Conservation (phyloP, 768 basidiomycete species). For the Jaapia argillacea region DNA sequence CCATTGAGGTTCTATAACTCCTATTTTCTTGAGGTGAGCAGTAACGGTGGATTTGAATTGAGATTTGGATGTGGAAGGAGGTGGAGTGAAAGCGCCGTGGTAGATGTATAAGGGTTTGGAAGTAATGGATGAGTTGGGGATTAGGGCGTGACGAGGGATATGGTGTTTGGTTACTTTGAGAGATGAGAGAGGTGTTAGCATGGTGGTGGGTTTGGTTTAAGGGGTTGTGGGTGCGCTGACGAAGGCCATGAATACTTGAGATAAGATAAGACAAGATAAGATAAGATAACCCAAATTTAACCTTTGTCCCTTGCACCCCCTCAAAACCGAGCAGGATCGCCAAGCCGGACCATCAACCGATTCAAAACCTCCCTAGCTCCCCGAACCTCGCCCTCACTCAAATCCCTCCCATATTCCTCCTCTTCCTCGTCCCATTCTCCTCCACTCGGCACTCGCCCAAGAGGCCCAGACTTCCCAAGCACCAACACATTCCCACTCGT, state of each 20-base stretch:
- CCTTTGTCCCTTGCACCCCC: no score
- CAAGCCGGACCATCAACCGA: no score
- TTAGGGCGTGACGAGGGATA: slow-evolving; percentile 21
- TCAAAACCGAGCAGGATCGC: no score
- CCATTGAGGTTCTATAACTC: slow-evolving; percentile 29
- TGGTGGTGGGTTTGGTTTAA: not conserved
- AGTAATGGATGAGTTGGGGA: slow-evolving; percentile 27
- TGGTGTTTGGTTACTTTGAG: slow-evolving; percentile 20
- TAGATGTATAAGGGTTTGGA: slow-evolving; percentile 28
- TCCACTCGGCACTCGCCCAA: no score
- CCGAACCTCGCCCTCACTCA: no score
- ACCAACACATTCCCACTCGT: not conserved
- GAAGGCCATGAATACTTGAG: no score
- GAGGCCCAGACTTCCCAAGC: not conserved
- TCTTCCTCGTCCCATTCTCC: no score
- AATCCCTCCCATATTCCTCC: no score
- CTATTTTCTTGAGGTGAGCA: slow-evolving; percentile 21
- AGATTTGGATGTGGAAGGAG: slow-evolving; percentile 9
- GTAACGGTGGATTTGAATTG: slow-evolving; percentile 19
- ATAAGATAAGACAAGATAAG: no score
- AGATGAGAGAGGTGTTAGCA: slow-evolving; percentile 13
- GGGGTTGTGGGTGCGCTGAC: no score
- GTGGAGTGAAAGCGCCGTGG: slow-evolving; percentile 18
- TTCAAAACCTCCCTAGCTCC: no score
- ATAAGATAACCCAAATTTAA: no score